Evolutionary conservation across 208 protist species (phyloP), one percentile per base, ranked within the genome.

Genomic region (Trypanosoma melophagium): DNA sequence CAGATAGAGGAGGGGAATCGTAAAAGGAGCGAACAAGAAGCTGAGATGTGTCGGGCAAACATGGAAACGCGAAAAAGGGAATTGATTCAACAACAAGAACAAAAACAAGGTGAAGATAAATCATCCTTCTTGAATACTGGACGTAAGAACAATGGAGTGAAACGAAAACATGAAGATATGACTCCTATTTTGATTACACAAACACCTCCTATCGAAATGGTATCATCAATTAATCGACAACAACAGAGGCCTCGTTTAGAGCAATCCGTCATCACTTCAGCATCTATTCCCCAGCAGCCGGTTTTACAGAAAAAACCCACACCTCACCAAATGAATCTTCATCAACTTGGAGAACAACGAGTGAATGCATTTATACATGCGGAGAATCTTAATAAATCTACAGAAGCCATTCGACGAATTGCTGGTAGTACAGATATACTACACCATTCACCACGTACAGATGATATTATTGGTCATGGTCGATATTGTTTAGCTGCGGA

Each of bases 391-490:
- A 66, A 59, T 53, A 1, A 70, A 65, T 16, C 54, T 74, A 7
- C 42, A 69, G 60, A 70, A 21, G 40, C 56, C 0, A 69, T 93
- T 51, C 61, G 59, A 17, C 66, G 58, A 21, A 66, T 91, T 38
- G 84, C 77, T 22, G 59, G 70, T n/a, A 60, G 68, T 64, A 91
- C 83, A 7, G 81, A 87, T 58, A 35, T 84, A 9, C 31, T 69
- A 19, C 56, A 61, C 13, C 35, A 61, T 25, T 69, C 77, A 2
- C 70, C 79, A 14, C 64, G 51, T n/a, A 73, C 79, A 3, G 61
- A 76, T 38, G 88, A 94, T 76, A 88, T 94, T 60, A 85, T 94
- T 61, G 88, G 88, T 14, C 7, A 69, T 8, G 64, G 57, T 10
- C 53, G 69, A 45, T 19, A 66, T 24, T 90, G 83, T 71, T 61